Conservation (phyloP, 768 basidiomycete species). For the Boletus rubroflammeus region DNA sequence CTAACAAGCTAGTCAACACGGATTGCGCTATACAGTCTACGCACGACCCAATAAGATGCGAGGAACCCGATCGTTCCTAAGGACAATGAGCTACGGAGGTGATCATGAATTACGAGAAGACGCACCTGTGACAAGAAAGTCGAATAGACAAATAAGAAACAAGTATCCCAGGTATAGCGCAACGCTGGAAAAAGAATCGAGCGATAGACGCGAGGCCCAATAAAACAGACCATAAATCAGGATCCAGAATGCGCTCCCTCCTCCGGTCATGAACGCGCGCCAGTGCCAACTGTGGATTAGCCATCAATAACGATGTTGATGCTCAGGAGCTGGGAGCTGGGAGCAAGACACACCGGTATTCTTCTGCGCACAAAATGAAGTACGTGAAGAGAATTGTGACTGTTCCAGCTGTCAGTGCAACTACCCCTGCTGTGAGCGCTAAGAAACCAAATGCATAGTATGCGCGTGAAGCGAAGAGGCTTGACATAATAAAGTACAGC, state of each 20-base stretch:
- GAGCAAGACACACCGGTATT: slow-evolving; percentile 64
- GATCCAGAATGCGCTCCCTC: slow-evolving; percentile 90
- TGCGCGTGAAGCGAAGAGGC: slow-evolving; percentile 85
- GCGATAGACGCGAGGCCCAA: slow-evolving; percentile 81
- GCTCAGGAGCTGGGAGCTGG: not conserved
- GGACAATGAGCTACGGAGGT: not conserved
- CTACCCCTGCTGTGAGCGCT: slow-evolving; percentile 79
- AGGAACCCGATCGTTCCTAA: slow-evolving; percentile 88
- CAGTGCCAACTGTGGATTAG: slow-evolving; percentile 80
- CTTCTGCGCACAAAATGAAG: slow-evolving; percentile 90
- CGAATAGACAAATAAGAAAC: slow-evolving; percentile 72
- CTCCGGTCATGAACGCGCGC: slow-evolving; percentile 89
- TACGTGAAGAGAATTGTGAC: slow-evolving; percentile 87
- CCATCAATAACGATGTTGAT: slow-evolving; percentile 1
- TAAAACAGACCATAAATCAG: slow-evolving; percentile 86
- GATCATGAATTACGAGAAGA: not conserved
- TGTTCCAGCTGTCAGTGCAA: slow-evolving; percentile 84
- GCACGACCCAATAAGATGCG: slow-evolving; percentile 87
- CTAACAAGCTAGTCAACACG: slow-evolving; percentile 55
- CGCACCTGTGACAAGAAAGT: slow-evolving; percentile 84
- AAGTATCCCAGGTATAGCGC: slow-evolving; percentile 90
- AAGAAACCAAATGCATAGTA: slow-evolving; percentile 98
- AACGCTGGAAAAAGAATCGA: slow-evolving; percentile 77
- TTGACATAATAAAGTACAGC: slow-evolving; percentile 87
- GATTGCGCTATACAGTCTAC: slow-evolving; percentile 76